Percentiles rank a stretch among this genome's conserved stretches.
These are phyloP conservation scores for Purshia tridentata DNA, from an alignment of 306 rosid species.

Conservation along the genomic window DNA sequence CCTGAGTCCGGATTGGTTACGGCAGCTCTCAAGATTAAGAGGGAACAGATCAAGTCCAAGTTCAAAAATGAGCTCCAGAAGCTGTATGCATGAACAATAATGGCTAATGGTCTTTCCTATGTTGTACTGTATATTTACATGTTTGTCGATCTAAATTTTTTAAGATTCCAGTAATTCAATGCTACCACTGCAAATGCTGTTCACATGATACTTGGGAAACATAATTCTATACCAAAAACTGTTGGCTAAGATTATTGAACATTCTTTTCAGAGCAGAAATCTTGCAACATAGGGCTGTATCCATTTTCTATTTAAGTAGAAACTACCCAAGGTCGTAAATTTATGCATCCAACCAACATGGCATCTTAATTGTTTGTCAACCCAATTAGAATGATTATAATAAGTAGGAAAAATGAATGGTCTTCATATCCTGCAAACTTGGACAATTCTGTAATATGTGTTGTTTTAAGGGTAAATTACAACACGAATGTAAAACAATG, in stretches of 20 bases:
- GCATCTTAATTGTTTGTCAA: too few species aligned
- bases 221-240: neutral
- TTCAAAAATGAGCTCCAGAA: conserved; percentile 66
- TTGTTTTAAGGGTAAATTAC: too few species aligned
- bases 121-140: neutral
- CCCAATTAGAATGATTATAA: neutral
- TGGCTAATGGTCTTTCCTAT: neutral
- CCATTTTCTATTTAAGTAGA: too few species aligned
- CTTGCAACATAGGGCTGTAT: too few species aligned
- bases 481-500: neutral
- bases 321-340: too few species aligned
- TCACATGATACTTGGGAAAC: neutral
- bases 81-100: conserved; percentile 55
- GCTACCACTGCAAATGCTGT: neutral
- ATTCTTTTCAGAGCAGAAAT: too few species aligned
- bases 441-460: too few species aligned
- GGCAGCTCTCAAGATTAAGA: conserved; percentile 86
- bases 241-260: neutral
- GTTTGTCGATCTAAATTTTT: neutral
- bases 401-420: neutral
- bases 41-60: conserved; percentile 76
- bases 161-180: neutral
- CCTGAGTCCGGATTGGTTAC: conserved; percentile 93
- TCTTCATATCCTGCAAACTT: neutral
- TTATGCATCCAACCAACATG: too few species aligned